Conservation (phyloP, 2,329 filamentous ascomycete genomes). For the Monilinia vaccinii-corymbosi region DNA sequence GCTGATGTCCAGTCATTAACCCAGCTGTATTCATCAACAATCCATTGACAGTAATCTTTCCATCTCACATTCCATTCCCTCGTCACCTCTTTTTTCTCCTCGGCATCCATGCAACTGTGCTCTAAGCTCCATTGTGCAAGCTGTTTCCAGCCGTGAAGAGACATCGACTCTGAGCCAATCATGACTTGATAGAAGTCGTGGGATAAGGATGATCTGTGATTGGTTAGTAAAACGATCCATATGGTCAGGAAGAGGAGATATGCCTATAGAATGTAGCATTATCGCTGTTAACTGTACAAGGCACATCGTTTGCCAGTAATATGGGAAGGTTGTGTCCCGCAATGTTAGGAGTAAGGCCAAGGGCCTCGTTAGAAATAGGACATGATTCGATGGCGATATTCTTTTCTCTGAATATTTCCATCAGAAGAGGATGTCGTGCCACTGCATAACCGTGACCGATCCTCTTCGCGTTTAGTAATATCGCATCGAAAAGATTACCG, state of each 20-base stretch:
- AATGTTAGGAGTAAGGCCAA: conserved; percentile 58
- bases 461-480: conserved; percentile 55
- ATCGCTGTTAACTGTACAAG: conserved; percentile 66
- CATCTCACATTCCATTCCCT: conserved; percentile 46
- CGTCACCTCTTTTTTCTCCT: conserved; percentile 34
- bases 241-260: conserved; percentile 14
- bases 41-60: conserved; percentile 46
- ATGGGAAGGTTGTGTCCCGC: conserved; percentile 59
- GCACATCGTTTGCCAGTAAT: conserved; percentile 61
- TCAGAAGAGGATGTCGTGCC: conserved; percentile 55
- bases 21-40: conserved; percentile 35
- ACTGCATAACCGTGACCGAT: conserved; percentile 69
- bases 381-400: conserved; percentile 66
- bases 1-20: not conserved
- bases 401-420: conserved; percentile 54
- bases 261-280: conserved; percentile 66
- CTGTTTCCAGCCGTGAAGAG: conserved; percentile 62
- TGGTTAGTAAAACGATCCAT: conserved; percentile 11
- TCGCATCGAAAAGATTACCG: conserved; percentile 60
- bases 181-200: conserved; percentile 74
- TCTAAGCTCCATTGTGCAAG: conserved; percentile 53
- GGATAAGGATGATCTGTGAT: conserved; percentile 53
- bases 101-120: conserved; percentile 44
- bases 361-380: conserved; percentile 68
- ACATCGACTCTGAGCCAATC: conserved; percentile 58